A percentile compares a stretch with the other conserved stretches of the same genome.
phyloP scores from a whole-genome alignment of 2,329 filamentous ascomycete species.

The Ophidiomyces ophidiicola region DNA sequence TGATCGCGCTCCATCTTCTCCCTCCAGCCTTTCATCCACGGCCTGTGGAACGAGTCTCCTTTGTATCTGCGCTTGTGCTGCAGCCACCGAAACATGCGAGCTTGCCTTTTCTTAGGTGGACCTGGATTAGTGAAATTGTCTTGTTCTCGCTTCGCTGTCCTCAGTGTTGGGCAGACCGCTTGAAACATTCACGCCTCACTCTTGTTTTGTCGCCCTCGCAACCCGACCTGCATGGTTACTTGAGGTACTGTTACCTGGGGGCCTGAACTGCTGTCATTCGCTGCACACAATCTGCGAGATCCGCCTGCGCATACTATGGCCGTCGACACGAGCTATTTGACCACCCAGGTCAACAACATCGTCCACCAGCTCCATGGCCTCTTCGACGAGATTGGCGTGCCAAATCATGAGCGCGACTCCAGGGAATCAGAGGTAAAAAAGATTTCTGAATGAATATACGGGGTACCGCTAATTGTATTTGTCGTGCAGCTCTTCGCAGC shows the following conservation, averaged over 20 bases:
- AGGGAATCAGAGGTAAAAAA: conserved; percentile 69
- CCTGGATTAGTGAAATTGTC: conserved; percentile 10
- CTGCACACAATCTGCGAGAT: background rate
- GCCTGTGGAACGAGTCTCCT: conserved; percentile 1
- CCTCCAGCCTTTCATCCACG: background rate
- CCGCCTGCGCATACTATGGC: conserved; percentile 22
- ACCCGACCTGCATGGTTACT: background rate
- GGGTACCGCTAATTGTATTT: conserved; percentile 13
- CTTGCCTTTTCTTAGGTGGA: conserved; percentile 8
- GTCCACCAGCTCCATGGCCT: conserved; percentile 85
- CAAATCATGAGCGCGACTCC: conserved; percentile 77
- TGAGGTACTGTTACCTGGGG: background rate
- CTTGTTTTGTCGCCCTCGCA: conserved; percentile 7
- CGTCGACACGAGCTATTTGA: conserved; percentile 87
- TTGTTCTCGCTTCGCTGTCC: conserved; percentile 2
- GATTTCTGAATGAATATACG: background rate
- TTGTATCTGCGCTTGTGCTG: background rate
- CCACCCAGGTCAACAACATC: conserved; percentile 89
- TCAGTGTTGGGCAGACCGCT: background rate
- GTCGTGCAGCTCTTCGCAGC: conserved; percentile 66
- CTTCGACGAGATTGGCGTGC: conserved; percentile 96
- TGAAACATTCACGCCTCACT: conserved; percentile 8
- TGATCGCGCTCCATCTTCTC: background rate
- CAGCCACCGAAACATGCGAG: conserved; percentile 7
- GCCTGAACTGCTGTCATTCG: background rate